A percentile compares a stretch with the other conserved stretches of the same genome.
Evolutionary conservation across 441 rosid species (phyloP).

Genomic region (Breynia disticha): DNA sequence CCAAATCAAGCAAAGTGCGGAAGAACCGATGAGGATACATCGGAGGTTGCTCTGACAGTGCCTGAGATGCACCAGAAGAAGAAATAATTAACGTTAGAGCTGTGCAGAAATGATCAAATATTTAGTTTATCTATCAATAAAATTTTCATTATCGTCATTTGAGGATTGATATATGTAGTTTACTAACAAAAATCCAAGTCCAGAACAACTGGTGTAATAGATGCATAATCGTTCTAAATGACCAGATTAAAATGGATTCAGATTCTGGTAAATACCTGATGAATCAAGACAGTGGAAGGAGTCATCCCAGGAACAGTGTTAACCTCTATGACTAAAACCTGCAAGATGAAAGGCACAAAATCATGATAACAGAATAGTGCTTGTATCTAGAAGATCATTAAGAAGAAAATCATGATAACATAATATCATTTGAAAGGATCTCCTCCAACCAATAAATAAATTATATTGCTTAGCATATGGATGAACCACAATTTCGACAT

Average conservation of each 20-base stretch:
- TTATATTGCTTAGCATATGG: background rate
- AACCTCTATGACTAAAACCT: conserved; percentile 83
- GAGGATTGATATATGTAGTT: no score
- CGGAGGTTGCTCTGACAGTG: conserved; percentile 75
- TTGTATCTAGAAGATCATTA: background rate
- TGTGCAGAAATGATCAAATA: no score
- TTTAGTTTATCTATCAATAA: no score
- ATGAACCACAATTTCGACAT: background rate
- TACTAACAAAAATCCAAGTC: no score
- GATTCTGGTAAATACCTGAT: conserved; percentile 61
- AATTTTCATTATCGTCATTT: no score
- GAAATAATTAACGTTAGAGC: background rate
- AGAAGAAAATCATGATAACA: background rate
- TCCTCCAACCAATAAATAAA: background rate
- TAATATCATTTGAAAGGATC: background rate
- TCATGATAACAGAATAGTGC: conserved; percentile 2
- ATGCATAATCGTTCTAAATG: no score
- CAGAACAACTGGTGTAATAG: no score
- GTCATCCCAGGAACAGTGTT: conserved; percentile 97
- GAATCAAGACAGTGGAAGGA: conserved; percentile 90
- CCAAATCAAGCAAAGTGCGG: conserved; percentile 69
- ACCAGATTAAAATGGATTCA: background rate
- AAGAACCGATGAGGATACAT: conserved; percentile 72
- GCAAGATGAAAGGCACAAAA: conserved; percentile 18
- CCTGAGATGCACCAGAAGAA: conserved; percentile 31